phyloP scores from a whole-genome alignment of 2,329 filamentous ascomycete genomes.

The Hypoxylon sp. region DNA sequence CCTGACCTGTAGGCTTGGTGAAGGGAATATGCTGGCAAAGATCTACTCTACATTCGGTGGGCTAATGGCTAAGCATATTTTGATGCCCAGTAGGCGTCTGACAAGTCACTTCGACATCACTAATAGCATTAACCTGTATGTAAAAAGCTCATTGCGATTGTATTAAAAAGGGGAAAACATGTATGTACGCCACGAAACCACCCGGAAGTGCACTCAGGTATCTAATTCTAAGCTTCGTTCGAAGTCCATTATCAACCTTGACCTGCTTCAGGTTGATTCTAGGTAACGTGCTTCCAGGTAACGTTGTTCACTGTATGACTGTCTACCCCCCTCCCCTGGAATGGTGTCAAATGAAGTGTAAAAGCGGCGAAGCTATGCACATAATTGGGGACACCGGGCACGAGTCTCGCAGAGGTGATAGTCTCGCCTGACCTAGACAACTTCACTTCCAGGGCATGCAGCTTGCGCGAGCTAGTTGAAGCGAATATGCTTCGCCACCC shows the following conservation, averaged over 20 bases:
- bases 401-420: neutral
- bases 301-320: too few relatives aligned
- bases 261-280: neutral
- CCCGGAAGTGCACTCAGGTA: neutral
- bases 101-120: constrained; percentile 18
- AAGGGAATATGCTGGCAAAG: neutral
- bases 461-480: constrained; percentile 4
- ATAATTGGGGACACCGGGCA: neutral
- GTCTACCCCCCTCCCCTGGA: neutral
- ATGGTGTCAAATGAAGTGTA: constrained; percentile 10
- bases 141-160: neutral
- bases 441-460: neutral
- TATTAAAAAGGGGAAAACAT: constrained; percentile 3
- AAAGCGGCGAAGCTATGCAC: neutral
- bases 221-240: neutral
- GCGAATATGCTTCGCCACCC: constrained; percentile 3
- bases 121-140: neutral
- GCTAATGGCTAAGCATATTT: neutral
- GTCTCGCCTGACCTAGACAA: neutral
- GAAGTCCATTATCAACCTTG: neutral
- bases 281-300: neutral
- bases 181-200: neutral
- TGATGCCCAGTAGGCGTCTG: constrained; percentile 18
- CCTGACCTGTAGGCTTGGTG: neutral
- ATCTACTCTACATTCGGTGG: neutral